Evolutionary conservation across 257 asterid genomes (phyloP).

Genomic region (Solanum arcanum): DNA sequence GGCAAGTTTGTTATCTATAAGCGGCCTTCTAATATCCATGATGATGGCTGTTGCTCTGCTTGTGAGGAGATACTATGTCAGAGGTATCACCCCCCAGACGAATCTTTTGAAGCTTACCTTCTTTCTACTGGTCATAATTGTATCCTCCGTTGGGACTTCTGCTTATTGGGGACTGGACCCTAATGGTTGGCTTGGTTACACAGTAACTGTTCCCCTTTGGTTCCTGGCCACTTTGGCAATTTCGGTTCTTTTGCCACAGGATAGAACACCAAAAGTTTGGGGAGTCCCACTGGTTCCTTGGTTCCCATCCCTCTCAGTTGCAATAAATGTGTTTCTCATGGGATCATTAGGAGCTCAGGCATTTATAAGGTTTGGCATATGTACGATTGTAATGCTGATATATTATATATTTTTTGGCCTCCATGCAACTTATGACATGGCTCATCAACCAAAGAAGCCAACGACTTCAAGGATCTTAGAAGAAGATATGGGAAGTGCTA

Average conservation of each 20-base stretch:
- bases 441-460: conserved; percentile 22
- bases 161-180: conserved; percentile 47
- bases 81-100: conserved; percentile 19
- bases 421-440: conserved; percentile 52
- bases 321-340: conserved; percentile 49
- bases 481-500: background rate
- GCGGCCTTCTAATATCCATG: conserved; percentile 40
- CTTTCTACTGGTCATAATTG: conserved; percentile 24
- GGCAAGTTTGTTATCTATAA: conserved; percentile 29
- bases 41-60: conserved; percentile 58
- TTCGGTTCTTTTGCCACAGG: conserved; percentile 32
- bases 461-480: conserved; percentile 1
- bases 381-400: conserved; percentile 33
- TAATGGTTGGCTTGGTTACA: conserved; percentile 39
- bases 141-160: conserved; percentile 42
- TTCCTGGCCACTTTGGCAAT: conserved; percentile 35
- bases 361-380: conserved; percentile 31
- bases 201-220: conserved; percentile 36
- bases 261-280: conserved; percentile 35
- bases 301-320: conserved; percentile 52
- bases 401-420: conserved; percentile 41
- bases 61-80: conserved; percentile 37
- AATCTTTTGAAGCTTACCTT: conserved; percentile 18
- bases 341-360: conserved; percentile 46
- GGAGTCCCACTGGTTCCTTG: conserved; percentile 63